Evolutionary conservation across 2,329 filamentous ascomycete species (phyloP).

Genomic region (Emericellopsis atlantica): DNA sequence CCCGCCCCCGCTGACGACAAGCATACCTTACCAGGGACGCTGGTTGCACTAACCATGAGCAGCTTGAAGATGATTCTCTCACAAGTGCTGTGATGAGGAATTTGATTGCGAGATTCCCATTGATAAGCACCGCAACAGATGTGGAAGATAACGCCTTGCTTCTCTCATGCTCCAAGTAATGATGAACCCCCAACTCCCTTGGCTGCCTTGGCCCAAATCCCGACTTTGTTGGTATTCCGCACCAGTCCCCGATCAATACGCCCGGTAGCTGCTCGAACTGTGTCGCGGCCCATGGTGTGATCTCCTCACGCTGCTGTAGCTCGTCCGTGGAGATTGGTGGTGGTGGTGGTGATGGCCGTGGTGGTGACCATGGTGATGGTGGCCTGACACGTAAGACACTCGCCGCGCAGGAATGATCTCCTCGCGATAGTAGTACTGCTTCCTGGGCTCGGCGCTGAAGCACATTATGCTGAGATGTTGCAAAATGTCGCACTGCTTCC

Average conservation of each 20-base stretch:
- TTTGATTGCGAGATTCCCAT: too few relatives aligned
- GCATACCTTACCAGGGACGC: too few relatives aligned
- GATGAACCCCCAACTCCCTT: neutral
- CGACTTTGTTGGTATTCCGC: too few relatives aligned
- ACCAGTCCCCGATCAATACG: neutral
- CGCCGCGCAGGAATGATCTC: constrained; percentile 35
- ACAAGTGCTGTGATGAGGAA: too few relatives aligned
- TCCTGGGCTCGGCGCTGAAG: constrained; percentile 28
- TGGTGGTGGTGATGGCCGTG: constrained; percentile 17
- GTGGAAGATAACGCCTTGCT: too few relatives aligned
- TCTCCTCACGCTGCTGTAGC: constrained; percentile 26
- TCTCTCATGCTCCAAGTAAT: too few relatives aligned
- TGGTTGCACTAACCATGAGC: too few relatives aligned
- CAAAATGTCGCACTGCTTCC: too few relatives aligned
- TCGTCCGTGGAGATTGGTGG: constrained; percentile 24
- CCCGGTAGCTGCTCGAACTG: constrained; percentile 12
- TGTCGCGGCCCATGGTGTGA: constrained; percentile 28
- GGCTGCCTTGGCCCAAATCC: too few relatives aligned
- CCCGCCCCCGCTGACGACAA: neutral
- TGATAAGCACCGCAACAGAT: too few relatives aligned
- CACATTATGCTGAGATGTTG: constrained; percentile 28
- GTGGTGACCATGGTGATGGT: constrained; percentile 19
- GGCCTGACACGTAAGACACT: constrained; percentile 15
- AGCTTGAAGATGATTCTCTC: too few relatives aligned
- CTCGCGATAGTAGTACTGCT: constrained; percentile 43